Conservation (phyloP, 106 monocot genomes). For the Iris macrosiphon region DNA sequence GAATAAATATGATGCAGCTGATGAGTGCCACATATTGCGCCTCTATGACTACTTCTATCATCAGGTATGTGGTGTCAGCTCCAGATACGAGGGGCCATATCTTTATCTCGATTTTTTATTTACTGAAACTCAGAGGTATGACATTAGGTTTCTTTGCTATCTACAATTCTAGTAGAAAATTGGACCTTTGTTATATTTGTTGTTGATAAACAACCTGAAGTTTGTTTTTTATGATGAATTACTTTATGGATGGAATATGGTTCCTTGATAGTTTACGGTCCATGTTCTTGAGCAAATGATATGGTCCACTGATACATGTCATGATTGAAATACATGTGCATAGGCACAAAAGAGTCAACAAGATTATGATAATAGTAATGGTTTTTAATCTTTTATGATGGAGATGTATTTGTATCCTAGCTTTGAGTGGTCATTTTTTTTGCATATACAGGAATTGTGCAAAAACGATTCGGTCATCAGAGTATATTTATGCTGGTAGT, state of each 20-base stretch:
- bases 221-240: not conserved
- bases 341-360: not conserved
- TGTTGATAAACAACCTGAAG: not conserved
- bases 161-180: not conserved
- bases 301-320: not conserved
- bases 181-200: not conserved
- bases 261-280: not conserved
- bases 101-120: too few relatives aligned
- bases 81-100: too few relatives aligned
- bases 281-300: not conserved
- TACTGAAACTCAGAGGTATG: too few relatives aligned
- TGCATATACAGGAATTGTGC: too few relatives aligned
- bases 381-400: too few relatives aligned
- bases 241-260: not conserved
- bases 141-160: not conserved
- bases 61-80: constrained; percentile 40
- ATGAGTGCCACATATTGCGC: constrained; percentile 71
- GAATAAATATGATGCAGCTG: constrained; percentile 80
- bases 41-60: constrained; percentile 92
- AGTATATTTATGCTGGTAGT: too few relatives aligned
- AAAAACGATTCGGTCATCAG: too few relatives aligned
- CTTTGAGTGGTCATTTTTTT: too few relatives aligned
- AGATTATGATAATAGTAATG: too few relatives aligned
- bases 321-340: not conserved
- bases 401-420: too few relatives aligned